Evolutionary conservation across 2,329 filamentous ascomycete genomes (phyloP).

Genomic region (Fusarium cyanostomum): DNA sequence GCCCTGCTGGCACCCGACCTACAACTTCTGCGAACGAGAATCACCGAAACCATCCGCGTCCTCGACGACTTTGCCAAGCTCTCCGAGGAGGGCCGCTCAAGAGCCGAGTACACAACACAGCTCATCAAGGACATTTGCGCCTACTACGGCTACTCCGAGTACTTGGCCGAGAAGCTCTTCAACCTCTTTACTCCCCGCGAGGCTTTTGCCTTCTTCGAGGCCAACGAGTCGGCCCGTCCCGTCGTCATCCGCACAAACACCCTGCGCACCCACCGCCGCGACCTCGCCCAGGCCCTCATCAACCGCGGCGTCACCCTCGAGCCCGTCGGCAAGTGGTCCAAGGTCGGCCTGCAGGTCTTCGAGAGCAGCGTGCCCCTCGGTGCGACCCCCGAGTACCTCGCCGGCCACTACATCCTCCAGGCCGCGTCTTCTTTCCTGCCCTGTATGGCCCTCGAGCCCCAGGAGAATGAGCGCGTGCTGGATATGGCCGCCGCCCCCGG

Average conservation of each 20-base stretch:
- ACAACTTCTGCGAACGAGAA: slow-evolving; percentile 85
- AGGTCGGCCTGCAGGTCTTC: slow-evolving; percentile 96
- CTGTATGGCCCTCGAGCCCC: slow-evolving; percentile 95
- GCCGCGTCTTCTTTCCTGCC: slow-evolving; percentile 96
- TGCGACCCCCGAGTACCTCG: slow-evolving; percentile 96
- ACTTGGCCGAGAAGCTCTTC: slow-evolving; percentile 95
- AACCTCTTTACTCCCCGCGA: slow-evolving; percentile 91
- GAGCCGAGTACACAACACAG: slow-evolving; percentile 87
- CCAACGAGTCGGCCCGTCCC: slow-evolving; percentile 93
- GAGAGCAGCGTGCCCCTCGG: slow-evolving; percentile 86
- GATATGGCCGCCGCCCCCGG: slow-evolving; percentile 96
- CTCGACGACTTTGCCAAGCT: slow-evolving; percentile 88
- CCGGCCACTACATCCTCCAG: slow-evolving; percentile 97
- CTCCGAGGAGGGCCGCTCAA: slow-evolving; percentile 79
- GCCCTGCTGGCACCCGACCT: slow-evolving; percentile 84
- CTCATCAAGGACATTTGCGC: slow-evolving; percentile 91
- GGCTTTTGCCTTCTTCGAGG: slow-evolving; percentile 98
- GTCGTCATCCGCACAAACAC: slow-evolving; percentile 98
- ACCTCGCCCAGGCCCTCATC: slow-evolving; percentile 92
- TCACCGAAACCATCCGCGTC: slow-evolving; percentile 92
- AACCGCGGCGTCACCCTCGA: slow-evolving; percentile 96
- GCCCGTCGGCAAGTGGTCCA: slow-evolving; percentile 98
- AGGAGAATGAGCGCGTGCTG: slow-evolving; percentile 89
- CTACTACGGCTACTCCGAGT: slow-evolving; percentile 96
- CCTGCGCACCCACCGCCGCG: slow-evolving; percentile 77